Conservation (phyloP, 2,329 filamentous ascomycete species). For the Penicillium oxalicum region DNA sequence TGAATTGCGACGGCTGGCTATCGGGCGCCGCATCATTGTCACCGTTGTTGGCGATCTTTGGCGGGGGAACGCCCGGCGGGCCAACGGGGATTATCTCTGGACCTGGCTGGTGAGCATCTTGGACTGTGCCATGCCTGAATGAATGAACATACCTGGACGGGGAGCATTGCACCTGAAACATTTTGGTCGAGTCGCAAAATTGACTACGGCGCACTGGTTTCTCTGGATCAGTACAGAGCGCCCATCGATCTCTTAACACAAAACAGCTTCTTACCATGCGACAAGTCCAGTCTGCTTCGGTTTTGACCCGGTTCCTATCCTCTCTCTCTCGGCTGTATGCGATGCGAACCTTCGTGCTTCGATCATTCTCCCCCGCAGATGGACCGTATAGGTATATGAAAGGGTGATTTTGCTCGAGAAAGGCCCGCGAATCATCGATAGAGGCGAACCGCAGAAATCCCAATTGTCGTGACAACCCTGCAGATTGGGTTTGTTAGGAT, state of each 20-base stretch:
- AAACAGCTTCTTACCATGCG: constrained; percentile 37
- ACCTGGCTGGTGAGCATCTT: constrained; percentile 15
- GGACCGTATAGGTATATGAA: constrained; percentile 46
- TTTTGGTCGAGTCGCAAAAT: constrained; percentile 50
- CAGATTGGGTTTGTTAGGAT: no score
- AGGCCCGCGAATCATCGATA: constrained; percentile 46
- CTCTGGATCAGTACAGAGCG: not conserved
- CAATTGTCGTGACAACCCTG: constrained; percentile 51
- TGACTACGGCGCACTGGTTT: constrained; percentile 49
- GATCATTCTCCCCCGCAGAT: constrained; percentile 35
- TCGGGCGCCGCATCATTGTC: constrained; percentile 52
- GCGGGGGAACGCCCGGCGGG: constrained; percentile 35
- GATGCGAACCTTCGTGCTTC: constrained; percentile 44
- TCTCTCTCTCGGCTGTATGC: constrained; percentile 50
- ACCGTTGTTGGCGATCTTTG: constrained; percentile 46
- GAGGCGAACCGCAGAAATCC: constrained; percentile 52
- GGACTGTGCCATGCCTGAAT: not conserved
- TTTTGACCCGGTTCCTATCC: constrained; percentile 42
- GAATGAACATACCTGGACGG: constrained; percentile 43
- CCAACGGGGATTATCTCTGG: constrained; percentile 25
- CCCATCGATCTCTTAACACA: no score
- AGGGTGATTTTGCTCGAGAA: constrained; percentile 50
- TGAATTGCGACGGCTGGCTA: constrained; percentile 63
- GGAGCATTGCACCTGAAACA: constrained; percentile 56
- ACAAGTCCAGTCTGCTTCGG: constrained; percentile 54